Base-by-base conservation (phyloP, 306 rosid species). In the Lathyrus tuberosus region DNA sequence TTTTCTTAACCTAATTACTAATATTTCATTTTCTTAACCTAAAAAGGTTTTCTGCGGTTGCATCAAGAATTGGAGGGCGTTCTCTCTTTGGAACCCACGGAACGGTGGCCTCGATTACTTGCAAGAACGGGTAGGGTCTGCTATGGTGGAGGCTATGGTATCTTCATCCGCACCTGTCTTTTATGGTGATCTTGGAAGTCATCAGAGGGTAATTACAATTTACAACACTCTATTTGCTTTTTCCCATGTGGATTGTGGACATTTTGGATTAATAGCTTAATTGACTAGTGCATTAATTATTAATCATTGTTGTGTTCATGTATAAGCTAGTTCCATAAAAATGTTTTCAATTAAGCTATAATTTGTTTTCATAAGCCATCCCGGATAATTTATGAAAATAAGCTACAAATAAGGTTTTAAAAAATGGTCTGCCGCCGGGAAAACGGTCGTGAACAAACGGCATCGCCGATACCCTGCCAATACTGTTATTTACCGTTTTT, bases 101-200 rank as follows among this genome's bases (percentile, higher is more conserved):
- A 79, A 78, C 28, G 84, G 88, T 46, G 99, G 97, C 62, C 95
- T 95, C 10, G 82, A 87, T 66, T 87, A 91, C 85, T 73, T 95
- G 73, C 86, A 84, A 95, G 93, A 79, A 64, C 84, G 91, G 13
- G 87, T 78, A 16, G 99, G 99, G 51, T 84, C 85, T 11, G 82
- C 79, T 59, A 71, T 52, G 77, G 97, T 91, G 87, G 99, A 87
- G 86, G 95, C 95, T 44, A 95, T 95, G 99, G 74, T 87, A 0
- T 86, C 97, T 60, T 79, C 71, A 67, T 84, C 92, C 0, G 95
- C 96, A 2, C 89, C 92, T 0, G 83, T 89, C 4, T 95, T 91
- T 81, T 87, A 94, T 14, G 97, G 99, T 12, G 91, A 94, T 81
- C 84, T 95, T 70, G 90, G 92, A 80, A 87, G 92, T 80, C 97